Conservation (phyloP, 305 asterid genomes). For the Solanum hybrid region DNA sequence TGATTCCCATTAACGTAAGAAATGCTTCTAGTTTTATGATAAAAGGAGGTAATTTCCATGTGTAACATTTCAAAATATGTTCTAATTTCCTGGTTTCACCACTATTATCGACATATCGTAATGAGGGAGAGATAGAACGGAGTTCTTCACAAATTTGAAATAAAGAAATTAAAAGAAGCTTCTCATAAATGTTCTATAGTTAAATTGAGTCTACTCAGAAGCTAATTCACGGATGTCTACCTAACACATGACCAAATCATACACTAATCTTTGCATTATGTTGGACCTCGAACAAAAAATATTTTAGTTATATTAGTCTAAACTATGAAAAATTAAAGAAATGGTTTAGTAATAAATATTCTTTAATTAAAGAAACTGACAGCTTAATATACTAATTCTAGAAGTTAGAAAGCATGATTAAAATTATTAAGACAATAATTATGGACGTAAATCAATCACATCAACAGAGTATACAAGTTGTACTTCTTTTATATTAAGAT, state of each 20-base stretch:
- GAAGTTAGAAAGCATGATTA: neutral
- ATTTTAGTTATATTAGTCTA: neutral
- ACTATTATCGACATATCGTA: neutral
- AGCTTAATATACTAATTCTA: neutral
- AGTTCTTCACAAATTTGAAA: neutral
- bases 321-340: neutral
- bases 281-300: neutral
- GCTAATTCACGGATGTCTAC: neutral
- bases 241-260: neutral
- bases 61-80: neutral
- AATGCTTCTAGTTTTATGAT: neutral
- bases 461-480: neutral
- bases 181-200: neutral
- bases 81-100: neutral
- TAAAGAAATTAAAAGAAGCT: too few species aligned
- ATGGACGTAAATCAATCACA: neutral
- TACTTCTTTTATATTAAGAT: neutral
- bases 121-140: neutral
- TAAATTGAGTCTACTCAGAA: neutral
- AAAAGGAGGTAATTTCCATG: neutral
- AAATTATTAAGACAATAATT: neutral
- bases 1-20: neutral
- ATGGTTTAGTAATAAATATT: neutral
- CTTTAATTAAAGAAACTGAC: neutral
- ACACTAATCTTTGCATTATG: neutral